Percentiles rank a stretch among this genome's conserved stretches.
These are phyloP conservation scores for Lipomyces lipofer DNA, from an alignment of 805 yeast genomes.

Conservation along the genomic window DNA sequence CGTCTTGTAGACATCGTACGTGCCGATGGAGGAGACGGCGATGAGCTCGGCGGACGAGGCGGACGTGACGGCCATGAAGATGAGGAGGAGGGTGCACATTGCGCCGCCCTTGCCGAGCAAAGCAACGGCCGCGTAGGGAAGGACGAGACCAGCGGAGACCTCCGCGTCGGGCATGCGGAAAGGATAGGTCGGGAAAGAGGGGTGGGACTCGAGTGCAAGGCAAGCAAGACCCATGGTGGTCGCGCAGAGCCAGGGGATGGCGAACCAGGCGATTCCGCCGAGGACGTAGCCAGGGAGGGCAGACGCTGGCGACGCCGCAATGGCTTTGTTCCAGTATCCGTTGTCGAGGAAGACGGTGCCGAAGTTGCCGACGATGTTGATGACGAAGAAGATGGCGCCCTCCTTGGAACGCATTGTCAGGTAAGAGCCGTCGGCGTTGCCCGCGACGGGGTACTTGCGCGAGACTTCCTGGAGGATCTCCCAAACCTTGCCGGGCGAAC, in stretches of 20 bases:
- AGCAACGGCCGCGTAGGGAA: constrained; percentile 72
- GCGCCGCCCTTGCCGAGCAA: constrained; percentile 84
- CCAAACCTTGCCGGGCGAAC: constrained; percentile 81
- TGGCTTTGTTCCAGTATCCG: constrained; percentile 45
- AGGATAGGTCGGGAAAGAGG: constrained; percentile 80
- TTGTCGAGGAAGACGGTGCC: constrained; percentile 40
- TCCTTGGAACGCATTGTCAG: constrained; percentile 82
- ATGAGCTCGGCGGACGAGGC: constrained; percentile 86
- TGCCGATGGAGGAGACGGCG: constrained; percentile 75
- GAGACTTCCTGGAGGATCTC: constrained; percentile 64
- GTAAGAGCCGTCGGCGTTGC: constrained; percentile 84
- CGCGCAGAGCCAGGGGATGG: constrained; percentile 45
- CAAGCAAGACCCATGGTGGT: constrained; percentile 44
- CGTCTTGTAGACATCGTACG: constrained; percentile 76
- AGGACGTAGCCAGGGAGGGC: constrained; percentile 48
- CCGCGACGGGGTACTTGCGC: constrained; percentile 61
- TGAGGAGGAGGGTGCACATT: constrained; percentile 67
- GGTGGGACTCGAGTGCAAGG: constrained; percentile 56
- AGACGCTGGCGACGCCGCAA: constrained; percentile 46
- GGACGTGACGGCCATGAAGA: constrained; percentile 84
- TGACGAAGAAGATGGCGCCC: constrained; percentile 88
- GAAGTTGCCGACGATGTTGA: constrained; percentile 56
- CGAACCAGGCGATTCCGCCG: constrained; percentile 51
- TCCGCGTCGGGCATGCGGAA: constrained; percentile 59
- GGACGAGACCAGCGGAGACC: constrained; percentile 64